Evolutionary conservation across 2,329 filamentous ascomycete species (phyloP), one percentile per base, ranked within the genome.

Genomic region (Shiraia bambusicola): DNA sequence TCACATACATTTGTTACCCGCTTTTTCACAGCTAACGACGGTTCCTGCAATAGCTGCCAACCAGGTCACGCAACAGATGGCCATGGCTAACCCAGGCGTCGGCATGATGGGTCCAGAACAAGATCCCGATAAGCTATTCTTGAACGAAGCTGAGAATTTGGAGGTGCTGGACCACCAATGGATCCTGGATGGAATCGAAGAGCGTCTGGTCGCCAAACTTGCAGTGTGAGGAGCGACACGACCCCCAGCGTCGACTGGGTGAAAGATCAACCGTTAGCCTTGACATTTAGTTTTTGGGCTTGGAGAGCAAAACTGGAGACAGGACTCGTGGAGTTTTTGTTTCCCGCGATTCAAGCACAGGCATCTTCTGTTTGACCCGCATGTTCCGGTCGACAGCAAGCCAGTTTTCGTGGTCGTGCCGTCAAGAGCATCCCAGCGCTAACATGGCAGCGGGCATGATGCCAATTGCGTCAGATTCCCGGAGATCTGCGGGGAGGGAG

Each of bases 101-200:
- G 82, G 91, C 63, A 86, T 93, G 75, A 95, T 95, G 69, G 90
- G 88, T 22, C 91, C 93, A 1, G 91, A 92, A 16, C 86, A 93
- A 61, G 94, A 98, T 65, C 89, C 91, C 0, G 87, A 97, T 72
- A 98, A 98, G 77, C 81, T 95, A 67, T 98, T 96, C 72, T 77
- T 86, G 67, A 88, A 78, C 33, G 93, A 98, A 73, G 88, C 88
- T 2, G 93, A 98, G 77, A 98, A 98, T 70, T 71, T 98, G 49
- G 91, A 94, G 57, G 93, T 98, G 16, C 80, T 95, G 61, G 91
- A 95, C 67, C 92, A 97, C 70, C 87, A 89, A 66, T 96, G 88
- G 60, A 88, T 96, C 50, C 74, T 97, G 45, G 88, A 95, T 58
- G 86, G 86, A 13, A 85, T 96, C 43, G 91, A 96, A 74, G 81